Base-by-base conservation (phyloP, 768 basidiomycete species). In the Agrocybe pediades region DNA sequence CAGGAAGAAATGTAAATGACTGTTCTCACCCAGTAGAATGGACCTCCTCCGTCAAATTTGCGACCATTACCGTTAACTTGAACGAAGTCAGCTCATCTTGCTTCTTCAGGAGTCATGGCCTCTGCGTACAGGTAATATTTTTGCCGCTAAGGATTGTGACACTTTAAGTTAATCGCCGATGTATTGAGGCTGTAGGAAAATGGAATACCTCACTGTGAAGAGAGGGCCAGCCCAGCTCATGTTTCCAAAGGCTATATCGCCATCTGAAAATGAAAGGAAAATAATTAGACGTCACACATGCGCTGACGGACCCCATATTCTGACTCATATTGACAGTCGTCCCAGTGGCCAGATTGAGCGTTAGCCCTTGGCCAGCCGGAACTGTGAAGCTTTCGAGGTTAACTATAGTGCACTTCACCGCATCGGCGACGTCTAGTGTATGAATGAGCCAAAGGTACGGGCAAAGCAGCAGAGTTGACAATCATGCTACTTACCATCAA, bases 281-380 rank as follows among this genome's bases (percentile, higher is more conserved):
- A 26, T 9, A 25, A 41, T 20, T 9, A 20, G 46, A 26, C 27
- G 20, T 33, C 29, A 44, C 23, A 43, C 46, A 25, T 42, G 36
- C 6, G 6, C 16, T 36, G 43, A 30, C n/a, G 24, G 45, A 24
- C 17, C 16, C 20, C 44, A 15, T 7, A 33, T 6, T 68, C 81
- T 62, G 58, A 85, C 84, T 66, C 67, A 87, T 67, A 45, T 80
- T 85, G 54, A 88, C 86, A 3, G 75, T 83, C 1, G 83, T 78
- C 5, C 80, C 80, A 21, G 66, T 59, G 36, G 71, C 53, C 27
- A 87, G 70, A 17, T 65, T 57, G 25, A 87, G 73, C 15, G 68
- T 71, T 61, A 87, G 74, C 0, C 72, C 76, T 66, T 78, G 46
- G 13, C 82, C 83, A 27, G 74, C 78, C 11, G 84, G 79, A 29